Evolutionary conservation across 148 eudicot genomes (phyloP).

Genomic region (Polygonum maritimum): DNA sequence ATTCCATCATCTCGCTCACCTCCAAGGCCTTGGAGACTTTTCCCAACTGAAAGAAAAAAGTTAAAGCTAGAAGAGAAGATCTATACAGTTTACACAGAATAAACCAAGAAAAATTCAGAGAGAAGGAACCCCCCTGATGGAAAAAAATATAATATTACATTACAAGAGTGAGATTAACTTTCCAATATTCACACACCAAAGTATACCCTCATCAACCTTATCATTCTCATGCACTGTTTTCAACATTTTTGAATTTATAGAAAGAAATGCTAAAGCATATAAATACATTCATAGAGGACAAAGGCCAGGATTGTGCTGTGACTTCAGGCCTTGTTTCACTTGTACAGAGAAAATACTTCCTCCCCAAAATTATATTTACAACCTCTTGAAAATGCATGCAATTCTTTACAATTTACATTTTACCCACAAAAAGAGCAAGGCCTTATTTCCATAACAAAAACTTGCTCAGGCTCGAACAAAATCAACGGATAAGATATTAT

Average conservation of each 20-base stretch:
- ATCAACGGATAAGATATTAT: not conserved
- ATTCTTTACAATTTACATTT: no score
- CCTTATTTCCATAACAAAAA: not conserved
- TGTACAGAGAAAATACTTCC: no score
- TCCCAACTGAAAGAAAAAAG: constrained; percentile 42
- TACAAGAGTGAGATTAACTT: not conserved
- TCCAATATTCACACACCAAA: not conserved
- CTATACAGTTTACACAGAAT: not conserved
- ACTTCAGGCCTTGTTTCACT: not conserved
- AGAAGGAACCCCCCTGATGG: not conserved
- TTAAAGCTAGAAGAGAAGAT: not conserved
- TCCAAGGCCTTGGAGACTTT: constrained; percentile 88
- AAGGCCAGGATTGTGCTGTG: not conserved
- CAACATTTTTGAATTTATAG: not conserved
- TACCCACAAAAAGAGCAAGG: no score
- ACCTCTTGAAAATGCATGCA: no score
- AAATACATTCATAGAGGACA: not conserved
- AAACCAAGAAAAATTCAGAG: not conserved
- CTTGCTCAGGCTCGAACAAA: not conserved
- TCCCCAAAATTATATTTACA: no score
- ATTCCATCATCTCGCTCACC: constrained; percentile 60
- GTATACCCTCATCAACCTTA: not conserved
- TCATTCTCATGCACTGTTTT: not conserved
- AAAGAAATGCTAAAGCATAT: not conserved
- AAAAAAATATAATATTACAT: not conserved